These are phyloP conservation scores for Cordyceps cateniannulata DNA, from an alignment of 2,329 filamentous ascomycete species.

Conservation along the genomic window DNA sequence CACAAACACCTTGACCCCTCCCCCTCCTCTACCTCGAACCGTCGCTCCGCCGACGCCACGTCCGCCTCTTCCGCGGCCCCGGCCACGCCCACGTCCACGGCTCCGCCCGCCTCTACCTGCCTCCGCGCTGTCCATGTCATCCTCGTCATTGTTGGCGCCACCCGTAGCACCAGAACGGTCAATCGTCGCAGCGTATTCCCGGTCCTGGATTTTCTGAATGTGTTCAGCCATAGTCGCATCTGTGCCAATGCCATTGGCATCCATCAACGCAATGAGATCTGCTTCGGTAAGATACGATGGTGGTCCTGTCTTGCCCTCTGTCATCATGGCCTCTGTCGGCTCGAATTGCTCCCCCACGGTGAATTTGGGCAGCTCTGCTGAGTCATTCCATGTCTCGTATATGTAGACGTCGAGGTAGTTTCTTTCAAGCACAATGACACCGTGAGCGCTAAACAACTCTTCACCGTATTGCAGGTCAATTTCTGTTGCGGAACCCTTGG, in stretches of 20 bases:
- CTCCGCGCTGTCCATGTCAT: background rate
- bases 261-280: slow-evolving; percentile 93
- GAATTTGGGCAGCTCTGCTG: slow-evolving; percentile 73
- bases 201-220: slow-evolving; percentile 88
- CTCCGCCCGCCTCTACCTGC: slow-evolving; percentile 38
- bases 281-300: slow-evolving; percentile 90
- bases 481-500: slow-evolving; percentile 77
- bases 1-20: slow-evolving; percentile 75
- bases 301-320: slow-evolving; percentile 80
- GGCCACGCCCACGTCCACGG: slow-evolving; percentile 42
- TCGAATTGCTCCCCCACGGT: slow-evolving; percentile 74
- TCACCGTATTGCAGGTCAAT: slow-evolving; percentile 78
- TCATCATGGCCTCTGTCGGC: slow-evolving; percentile 82
- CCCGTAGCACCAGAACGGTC: slow-evolving; percentile 35
- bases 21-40: slow-evolving; percentile 37
- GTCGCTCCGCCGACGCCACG: slow-evolving; percentile 36
- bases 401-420: slow-evolving; percentile 96
- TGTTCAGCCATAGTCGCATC: slow-evolving; percentile 99
- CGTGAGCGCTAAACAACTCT: slow-evolving; percentile 75
- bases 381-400: slow-evolving; percentile 95
- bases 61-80: slow-evolving; percentile 29
- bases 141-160: slow-evolving; percentile 32
- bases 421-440: slow-evolving; percentile 74
- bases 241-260: slow-evolving; percentile 95
- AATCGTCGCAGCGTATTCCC: slow-evolving; percentile 72